Base-by-base conservation (phyloP, 345 rosid genomes). In the Triadica sebifera region DNA sequence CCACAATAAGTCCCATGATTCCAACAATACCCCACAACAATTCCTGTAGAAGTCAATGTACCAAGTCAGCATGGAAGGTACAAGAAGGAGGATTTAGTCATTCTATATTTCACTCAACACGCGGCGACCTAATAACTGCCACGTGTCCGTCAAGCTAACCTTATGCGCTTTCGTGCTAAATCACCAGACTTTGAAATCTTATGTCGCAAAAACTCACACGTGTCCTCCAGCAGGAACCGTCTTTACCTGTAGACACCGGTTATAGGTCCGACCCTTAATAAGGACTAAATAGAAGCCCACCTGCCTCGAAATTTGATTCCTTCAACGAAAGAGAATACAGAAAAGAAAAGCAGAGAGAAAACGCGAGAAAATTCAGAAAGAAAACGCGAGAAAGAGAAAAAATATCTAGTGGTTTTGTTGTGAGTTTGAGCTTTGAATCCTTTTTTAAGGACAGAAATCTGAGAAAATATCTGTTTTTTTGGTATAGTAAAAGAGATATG, bases 201-300 rank as follows among this genome's bases (percentile, higher is more conserved):
- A 68, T 47, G 84, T 80, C 50, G 16, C 10, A 7, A 2, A 8
- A 19, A 76, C 81, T 19, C 70, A 83, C 94, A 83, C 87, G 90
- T 82, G 87, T 71, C 75, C 45, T 15, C n/a, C 15, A 7, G 45
- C 53, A 4, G 12, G 47, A 19, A 34, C 10, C 39, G 11, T 17
- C 13, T 58, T 39, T 34, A 71, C 71, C 65, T 51, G 84, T 49
- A 52, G 82, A 79, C 63, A 62, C 87, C 85, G 85, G 86, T 83
- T 52, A 66, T 78, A 79, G 51, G 76, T 84, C 72, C 8, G 47
- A 37, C 45, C 50, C 51, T 0, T 70, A 22, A 78, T 82, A 84
- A 22, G 76, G 63, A 6, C 1, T 15, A 46, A n/a, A 63, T 59
- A 50, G 74, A 77, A 46, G 58, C 60, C 58, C 73, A 38, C 53